Conservation (phyloP, 257 asterid genomes). For the Orobanche coerulescens region DNA sequence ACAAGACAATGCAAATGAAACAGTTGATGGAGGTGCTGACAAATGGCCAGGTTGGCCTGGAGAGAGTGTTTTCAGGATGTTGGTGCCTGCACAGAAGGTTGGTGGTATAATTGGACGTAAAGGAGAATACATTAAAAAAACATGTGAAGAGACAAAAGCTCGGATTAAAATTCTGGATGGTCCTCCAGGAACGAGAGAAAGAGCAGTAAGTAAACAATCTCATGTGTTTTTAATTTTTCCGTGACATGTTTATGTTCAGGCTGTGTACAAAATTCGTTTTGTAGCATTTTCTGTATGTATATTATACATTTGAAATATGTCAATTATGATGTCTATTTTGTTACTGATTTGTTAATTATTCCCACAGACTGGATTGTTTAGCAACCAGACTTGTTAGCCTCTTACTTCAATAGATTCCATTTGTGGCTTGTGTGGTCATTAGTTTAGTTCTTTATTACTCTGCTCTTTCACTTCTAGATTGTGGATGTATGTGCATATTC, state of each 20-base stretch:
- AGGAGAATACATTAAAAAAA: conserved; percentile 90
- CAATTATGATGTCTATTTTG: not conserved
- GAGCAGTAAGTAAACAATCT: conserved; percentile 69
- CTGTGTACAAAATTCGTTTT: conserved; percentile 17
- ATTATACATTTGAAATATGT: not conserved
- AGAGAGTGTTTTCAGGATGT: conserved; percentile 79
- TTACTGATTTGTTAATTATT: not conserved
- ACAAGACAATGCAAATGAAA: conserved; percentile 37
- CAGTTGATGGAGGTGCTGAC: conserved; percentile 44
- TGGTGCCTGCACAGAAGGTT: conserved; percentile 96
- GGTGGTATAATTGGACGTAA: conserved; percentile 98
- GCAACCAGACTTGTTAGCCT: not conserved
- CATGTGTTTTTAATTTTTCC: conserved; percentile 6
- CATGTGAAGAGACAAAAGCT: conserved; percentile 91
- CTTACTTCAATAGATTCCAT: not conserved
- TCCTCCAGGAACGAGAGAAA: conserved; percentile 87
- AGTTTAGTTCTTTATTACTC: not conserved
- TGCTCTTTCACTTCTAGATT: not conserved
- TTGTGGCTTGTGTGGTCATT: not conserved
- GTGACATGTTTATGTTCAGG: conserved; percentile 6
- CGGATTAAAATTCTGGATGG: conserved; percentile 97
- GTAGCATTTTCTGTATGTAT: not conserved
- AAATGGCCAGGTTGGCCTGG: conserved; percentile 99
- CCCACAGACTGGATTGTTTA: not conserved
- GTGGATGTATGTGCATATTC: not conserved